Conservation (phyloP, 2,329 filamentous ascomycete species). For the Phialophora verrucosa region DNA sequence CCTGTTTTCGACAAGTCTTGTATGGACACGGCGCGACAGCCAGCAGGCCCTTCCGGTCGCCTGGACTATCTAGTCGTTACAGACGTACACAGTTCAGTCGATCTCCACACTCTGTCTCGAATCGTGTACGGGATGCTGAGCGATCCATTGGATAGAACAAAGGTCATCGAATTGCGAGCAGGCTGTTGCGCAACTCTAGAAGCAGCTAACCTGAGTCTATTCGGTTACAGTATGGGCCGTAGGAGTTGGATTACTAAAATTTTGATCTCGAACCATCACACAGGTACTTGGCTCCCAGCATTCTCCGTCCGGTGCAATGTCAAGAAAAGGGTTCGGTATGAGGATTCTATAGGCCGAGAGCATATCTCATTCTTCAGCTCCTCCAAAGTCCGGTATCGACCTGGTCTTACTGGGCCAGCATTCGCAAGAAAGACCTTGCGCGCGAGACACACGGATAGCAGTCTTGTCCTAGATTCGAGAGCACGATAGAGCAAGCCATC, state of each 20-base stretch:
- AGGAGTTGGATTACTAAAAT: not conserved
- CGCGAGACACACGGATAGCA: not conserved
- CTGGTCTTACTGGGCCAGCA: not conserved
- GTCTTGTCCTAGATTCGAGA: not conserved
- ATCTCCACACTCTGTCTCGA: not conserved
- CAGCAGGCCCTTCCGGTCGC: not conserved
- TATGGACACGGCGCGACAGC: not conserved
- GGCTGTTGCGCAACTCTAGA: not conserved
- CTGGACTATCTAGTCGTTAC: not conserved
- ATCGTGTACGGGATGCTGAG: not conserved
- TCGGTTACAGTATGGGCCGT: not conserved
- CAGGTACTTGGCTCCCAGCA: not conserved
- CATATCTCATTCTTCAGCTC: not conserved
- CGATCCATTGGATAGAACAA: not conserved
- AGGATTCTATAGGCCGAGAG: not conserved
- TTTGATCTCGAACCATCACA: not conserved
- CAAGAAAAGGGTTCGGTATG: not conserved
- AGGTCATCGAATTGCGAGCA: not conserved
- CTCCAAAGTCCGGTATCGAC: not conserved
- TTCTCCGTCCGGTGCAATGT: not conserved
- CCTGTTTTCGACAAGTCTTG: slow-evolving; percentile 2
- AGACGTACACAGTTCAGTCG: too few species aligned
- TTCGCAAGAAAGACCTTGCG: not conserved
- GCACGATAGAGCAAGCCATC: not conserved
- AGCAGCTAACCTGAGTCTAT: not conserved